Evolutionary conservation across 2,329 filamentous ascomycete genomes (phyloP).

Genomic region (Fusarium nygamai): DNA sequence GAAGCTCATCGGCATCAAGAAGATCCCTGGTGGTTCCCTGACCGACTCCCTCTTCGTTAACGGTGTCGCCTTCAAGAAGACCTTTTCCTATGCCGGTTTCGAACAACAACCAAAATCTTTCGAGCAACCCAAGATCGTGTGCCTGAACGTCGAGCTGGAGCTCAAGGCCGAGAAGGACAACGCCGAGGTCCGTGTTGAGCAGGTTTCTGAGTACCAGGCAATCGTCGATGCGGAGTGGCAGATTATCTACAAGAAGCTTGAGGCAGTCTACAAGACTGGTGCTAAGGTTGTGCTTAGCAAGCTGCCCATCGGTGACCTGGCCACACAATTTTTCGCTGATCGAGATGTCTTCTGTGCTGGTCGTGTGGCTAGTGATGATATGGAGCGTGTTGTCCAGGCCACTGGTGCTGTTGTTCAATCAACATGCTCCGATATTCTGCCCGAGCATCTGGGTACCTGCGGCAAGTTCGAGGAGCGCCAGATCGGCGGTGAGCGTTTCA

Average conservation of each 20-base stretch:
- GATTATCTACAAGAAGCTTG: slow-evolving; percentile 99
- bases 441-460: slow-evolving; percentile 90
- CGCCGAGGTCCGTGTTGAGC: slow-evolving; percentile 95
- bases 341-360: slow-evolving; percentile 98
- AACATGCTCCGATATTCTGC: slow-evolving; percentile 93
- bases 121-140: slow-evolving; percentile 93
- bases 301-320: slow-evolving; percentile 95
- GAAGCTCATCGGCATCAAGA: slow-evolving; percentile 98
- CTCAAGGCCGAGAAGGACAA: slow-evolving; percentile 99
- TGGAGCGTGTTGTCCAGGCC: slow-evolving; percentile 95
- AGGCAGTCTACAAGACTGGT: slow-evolving; percentile 91
- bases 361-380: slow-evolving; percentile 88
- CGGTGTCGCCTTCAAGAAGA: slow-evolving; percentile 99
- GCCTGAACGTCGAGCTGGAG: slow-evolving; percentile 96
- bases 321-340: slow-evolving; percentile 98
- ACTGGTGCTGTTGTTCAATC: slow-evolving; percentile 93
- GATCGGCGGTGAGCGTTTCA: slow-evolving; percentile 97
- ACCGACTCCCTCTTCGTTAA: slow-evolving; percentile 98
- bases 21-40: slow-evolving; percentile 94
- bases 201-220: slow-evolving; percentile 98
- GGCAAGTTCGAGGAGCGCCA: slow-evolving; percentile 93
- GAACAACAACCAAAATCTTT: slow-evolving; percentile 99
- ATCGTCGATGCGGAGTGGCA: slow-evolving; percentile 99
- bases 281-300: slow-evolving; percentile 98
- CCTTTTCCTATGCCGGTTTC: slow-evolving; percentile 98